phyloP scores from a whole-genome alignment of 2,329 filamentous ascomycete species.

The Penicillium sp. region DNA sequence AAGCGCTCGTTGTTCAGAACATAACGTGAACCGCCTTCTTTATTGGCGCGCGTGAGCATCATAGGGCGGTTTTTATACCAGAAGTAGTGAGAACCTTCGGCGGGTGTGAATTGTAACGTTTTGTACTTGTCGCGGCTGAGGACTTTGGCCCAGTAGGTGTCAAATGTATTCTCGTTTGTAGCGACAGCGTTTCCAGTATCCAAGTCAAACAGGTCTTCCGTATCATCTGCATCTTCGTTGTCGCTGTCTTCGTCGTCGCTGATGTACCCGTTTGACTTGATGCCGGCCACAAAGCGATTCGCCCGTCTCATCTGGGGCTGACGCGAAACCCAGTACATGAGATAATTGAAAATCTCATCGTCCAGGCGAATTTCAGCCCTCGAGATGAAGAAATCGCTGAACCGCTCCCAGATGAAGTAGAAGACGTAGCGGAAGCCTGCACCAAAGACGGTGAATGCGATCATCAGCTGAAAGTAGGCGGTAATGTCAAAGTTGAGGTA shows the following conservation, averaged over 20 bases:
- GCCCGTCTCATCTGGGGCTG: constrained; percentile 63
- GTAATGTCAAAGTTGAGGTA: constrained; percentile 65
- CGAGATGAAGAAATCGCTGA: constrained; percentile 62
- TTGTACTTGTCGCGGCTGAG: constrained; percentile 40
- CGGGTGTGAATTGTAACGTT: constrained; percentile 60
- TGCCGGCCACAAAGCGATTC: constrained; percentile 66
- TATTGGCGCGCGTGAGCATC: constrained; percentile 31
- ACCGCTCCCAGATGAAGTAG: constrained; percentile 49
- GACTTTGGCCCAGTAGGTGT: constrained; percentile 45
- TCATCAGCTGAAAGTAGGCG: constrained; percentile 61
- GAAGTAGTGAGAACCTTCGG: constrained; percentile 68
- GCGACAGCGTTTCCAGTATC: constrained; percentile 32
- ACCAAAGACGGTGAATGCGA: constrained; percentile 52
- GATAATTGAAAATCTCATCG: constrained; percentile 71
- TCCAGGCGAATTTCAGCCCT: constrained; percentile 67
- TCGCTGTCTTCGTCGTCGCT: constrained; percentile 23
- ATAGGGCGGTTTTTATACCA: constrained; percentile 64
- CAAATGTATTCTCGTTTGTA: constrained; percentile 41
- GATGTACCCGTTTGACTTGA: constrained; percentile 51
- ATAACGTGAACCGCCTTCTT: constrained; percentile 17
- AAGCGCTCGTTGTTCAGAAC: constrained; percentile 32
- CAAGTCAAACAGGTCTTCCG: constrained; percentile 28
- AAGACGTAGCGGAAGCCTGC: constrained; percentile 57
- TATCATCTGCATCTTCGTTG: constrained; percentile 19
- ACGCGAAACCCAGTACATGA: constrained; percentile 68